A percentile compares a stretch with the other conserved stretches of the same genome.
phyloP scores from a whole-genome alignment of 257 asterid species.

The Galeopsis tetrahit region DNA sequence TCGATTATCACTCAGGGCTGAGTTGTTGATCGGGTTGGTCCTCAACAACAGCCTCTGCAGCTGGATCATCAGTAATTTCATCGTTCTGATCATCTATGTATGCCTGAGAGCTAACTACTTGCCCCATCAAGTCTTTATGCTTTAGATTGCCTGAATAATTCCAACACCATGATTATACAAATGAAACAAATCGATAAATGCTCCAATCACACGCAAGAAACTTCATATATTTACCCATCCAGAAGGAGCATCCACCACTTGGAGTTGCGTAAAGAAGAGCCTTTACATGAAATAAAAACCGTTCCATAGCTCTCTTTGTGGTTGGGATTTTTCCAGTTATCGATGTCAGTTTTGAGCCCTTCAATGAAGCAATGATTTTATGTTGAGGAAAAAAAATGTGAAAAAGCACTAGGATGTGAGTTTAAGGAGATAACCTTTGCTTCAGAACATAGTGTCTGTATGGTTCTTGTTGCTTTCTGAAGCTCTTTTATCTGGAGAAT shows the following conservation, averaged over 20 bases:
- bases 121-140: slow-evolving; percentile 87
- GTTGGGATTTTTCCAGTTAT: slow-evolving; percentile 81
- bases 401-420: slow-evolving; percentile 26
- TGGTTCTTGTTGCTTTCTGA: slow-evolving; percentile 86
- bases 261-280: slow-evolving; percentile 78
- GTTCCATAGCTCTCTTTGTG: slow-evolving; percentile 88
- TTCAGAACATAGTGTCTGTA: slow-evolving; percentile 86
- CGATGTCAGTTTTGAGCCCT: slow-evolving; percentile 79
- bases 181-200: slow-evolving; percentile 1
- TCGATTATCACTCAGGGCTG: slow-evolving; percentile 28
- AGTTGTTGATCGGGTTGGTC: slow-evolving; percentile 28
- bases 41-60: slow-evolving; percentile 37
- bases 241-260: slow-evolving; percentile 82
- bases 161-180: slow-evolving; percentile 20
- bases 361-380: slow-evolving; percentile 32
- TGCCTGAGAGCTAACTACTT: slow-evolving; percentile 86
- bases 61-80: slow-evolving; percentile 35
- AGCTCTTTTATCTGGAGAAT: slow-evolving; percentile 74
- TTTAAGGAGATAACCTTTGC: slow-evolving; percentile 65
- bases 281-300: slow-evolving; percentile 85
- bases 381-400: neutral
- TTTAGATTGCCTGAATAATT: slow-evolving; percentile 74
- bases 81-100: slow-evolving; percentile 61
- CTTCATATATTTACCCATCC: slow-evolving; percentile 67
- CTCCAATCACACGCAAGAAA: slow-evolving; percentile 16